Evolutionary conservation across 768 basidiomycete genomes (phyloP).

Genomic region (Cyclocybe aegerita): DNA sequence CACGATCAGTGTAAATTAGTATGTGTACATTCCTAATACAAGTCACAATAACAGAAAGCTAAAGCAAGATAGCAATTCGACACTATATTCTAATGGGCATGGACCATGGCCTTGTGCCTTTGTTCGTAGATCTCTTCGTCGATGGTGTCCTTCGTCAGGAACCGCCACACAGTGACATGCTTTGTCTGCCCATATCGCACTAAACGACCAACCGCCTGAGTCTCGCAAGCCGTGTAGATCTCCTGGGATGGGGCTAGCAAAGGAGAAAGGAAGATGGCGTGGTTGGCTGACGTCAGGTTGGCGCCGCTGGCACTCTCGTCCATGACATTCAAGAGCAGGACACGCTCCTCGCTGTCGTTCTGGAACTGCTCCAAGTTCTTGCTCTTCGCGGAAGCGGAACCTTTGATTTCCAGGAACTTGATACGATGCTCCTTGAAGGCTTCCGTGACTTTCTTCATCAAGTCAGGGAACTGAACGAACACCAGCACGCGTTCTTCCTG

Average conservation of each 20-base stretch:
- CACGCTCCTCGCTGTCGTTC: slow-evolving; percentile 70
- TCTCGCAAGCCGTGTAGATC: slow-evolving; percentile 81
- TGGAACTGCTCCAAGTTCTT: slow-evolving; percentile 88
- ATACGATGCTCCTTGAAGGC: slow-evolving; percentile 74
- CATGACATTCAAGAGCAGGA: slow-evolving; percentile 88
- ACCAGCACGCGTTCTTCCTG: slow-evolving; percentile 82
- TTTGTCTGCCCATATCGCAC: slow-evolving; percentile 83
- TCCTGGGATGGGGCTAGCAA: slow-evolving; percentile 80
- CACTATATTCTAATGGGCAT: slow-evolving; percentile 10
- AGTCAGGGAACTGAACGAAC: slow-evolving; percentile 95
- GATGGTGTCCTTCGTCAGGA: slow-evolving; percentile 84
- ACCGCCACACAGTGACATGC: slow-evolving; percentile 79
- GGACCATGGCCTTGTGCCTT: slow-evolving; percentile 32
- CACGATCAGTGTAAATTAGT: slow-evolving; percentile 11
- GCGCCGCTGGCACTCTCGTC: slow-evolving; percentile 94
- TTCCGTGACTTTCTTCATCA: slow-evolving; percentile 88
- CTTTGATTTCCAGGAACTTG: slow-evolving; percentile 78
- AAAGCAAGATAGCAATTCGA: slow-evolving; percentile 12
- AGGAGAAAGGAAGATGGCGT: slow-evolving; percentile 93
- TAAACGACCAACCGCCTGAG: slow-evolving; percentile 81
- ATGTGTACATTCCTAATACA: slow-evolving; percentile 19
- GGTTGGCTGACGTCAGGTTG: slow-evolving; percentile 91
- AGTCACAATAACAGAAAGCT: slow-evolving; percentile 12
- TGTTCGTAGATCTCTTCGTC: slow-evolving; percentile 82
- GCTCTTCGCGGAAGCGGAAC: slow-evolving; percentile 73